phyloP scores from a whole-genome alignment of 345 rosid species.

The Xanthoceras sorbifolium region DNA sequence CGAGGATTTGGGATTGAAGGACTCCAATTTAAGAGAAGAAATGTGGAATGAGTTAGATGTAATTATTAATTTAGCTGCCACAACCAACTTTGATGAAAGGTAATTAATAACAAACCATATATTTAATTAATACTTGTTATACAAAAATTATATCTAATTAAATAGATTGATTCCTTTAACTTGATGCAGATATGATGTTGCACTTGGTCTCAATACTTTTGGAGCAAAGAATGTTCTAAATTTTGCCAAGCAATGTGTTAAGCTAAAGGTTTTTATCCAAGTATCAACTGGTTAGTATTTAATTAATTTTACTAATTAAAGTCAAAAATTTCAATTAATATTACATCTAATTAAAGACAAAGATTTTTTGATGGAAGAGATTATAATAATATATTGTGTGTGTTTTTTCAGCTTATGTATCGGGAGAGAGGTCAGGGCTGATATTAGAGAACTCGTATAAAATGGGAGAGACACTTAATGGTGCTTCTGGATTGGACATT shows the following conservation, averaged over 20 bases:
- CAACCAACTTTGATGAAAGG: slow-evolving; percentile 81
- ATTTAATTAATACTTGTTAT: background rate
- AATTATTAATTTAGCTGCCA: slow-evolving; percentile 69
- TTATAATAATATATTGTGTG: too few species aligned
- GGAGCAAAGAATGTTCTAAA: slow-evolving; percentile 49
- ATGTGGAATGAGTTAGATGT: slow-evolving; percentile 52
- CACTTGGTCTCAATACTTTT: slow-evolving; percentile 52
- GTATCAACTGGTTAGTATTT: slow-evolving; percentile 61
- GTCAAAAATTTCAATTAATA: too few species aligned
- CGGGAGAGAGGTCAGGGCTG: slow-evolving; percentile 57
- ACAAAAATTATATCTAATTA: background rate
- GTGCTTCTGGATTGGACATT: slow-evolving; percentile 50
- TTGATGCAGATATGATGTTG: slow-evolving; percentile 56
- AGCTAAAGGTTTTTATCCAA: slow-evolving; percentile 44
- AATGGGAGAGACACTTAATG: slow-evolving; percentile 63
- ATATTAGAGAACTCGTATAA: slow-evolving; percentile 39
- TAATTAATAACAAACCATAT: background rate
- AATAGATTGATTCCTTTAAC: background rate
- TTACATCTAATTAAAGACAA: too few species aligned
- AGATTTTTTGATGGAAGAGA: too few species aligned
- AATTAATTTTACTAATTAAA: background rate
- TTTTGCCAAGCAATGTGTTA: slow-evolving; percentile 47
- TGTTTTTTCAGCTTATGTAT: slow-evolving; percentile 55
- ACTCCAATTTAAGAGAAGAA: slow-evolving; percentile 37
- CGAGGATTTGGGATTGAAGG: slow-evolving; percentile 50